Evolutionary conservation across 2,329 filamentous ascomycete genomes (phyloP).

Genomic region (Beauveria rudraprayagi): DNA sequence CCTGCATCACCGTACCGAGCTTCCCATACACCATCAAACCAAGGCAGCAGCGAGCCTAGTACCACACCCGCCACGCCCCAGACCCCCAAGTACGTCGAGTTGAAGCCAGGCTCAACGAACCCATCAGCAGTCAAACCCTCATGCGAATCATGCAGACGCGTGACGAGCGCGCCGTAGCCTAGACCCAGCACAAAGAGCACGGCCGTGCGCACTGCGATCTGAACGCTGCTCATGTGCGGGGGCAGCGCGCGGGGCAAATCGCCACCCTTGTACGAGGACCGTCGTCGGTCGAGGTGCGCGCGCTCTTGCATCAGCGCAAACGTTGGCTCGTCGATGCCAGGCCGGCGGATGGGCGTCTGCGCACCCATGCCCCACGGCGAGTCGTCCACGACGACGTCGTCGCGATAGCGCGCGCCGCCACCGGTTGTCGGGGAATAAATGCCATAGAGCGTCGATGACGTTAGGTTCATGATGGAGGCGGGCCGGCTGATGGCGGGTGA

Average conservation of each 20-base stretch:
- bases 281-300: slow-evolving; percentile 26
- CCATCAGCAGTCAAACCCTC: slow-evolving; percentile 49
- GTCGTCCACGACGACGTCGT: slow-evolving; percentile 47
- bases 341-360: slow-evolving; percentile 52
- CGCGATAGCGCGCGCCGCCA: slow-evolving; percentile 20
- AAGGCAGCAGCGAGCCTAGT: slow-evolving; percentile 73
- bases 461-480: slow-evolving; percentile 77
- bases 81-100: slow-evolving; percentile 62
- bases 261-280: slow-evolving; percentile 26
- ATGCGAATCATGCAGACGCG: slow-evolving; percentile 65
- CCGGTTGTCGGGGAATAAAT: slow-evolving; percentile 71
- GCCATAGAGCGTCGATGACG: slow-evolving; percentile 79
- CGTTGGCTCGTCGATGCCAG: slow-evolving; percentile 35
- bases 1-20: slow-evolving; percentile 32
- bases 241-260: slow-evolving; percentile 20
- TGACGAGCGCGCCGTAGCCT: slow-evolving; percentile 74
- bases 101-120: slow-evolving; percentile 33
- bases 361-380: slow-evolving; percentile 76
- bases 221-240: slow-evolving; percentile 29
- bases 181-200: slow-evolving; percentile 74
- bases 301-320: slow-evolving; percentile 36
- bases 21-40: slow-evolving; percentile 72
- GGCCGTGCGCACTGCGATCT: slow-evolving; percentile 47
- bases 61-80: slow-evolving; percentile 78
- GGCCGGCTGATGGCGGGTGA: slow-evolving; percentile 51